Evolutionary conservation across 805 yeast species (phyloP).

Genomic region (Metschnikowia cerradonensis): DNA sequence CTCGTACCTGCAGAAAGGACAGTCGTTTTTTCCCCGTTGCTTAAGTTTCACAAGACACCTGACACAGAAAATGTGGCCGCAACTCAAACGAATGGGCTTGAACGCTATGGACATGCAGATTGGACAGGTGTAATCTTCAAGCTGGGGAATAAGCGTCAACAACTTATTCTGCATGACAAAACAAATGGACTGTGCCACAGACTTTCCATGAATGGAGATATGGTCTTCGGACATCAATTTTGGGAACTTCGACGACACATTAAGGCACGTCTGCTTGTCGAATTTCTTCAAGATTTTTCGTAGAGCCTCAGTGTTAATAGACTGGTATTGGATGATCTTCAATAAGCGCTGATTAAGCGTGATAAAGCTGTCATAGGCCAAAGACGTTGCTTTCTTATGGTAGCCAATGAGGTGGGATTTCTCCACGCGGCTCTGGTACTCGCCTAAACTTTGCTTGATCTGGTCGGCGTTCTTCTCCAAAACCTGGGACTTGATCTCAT

Average conservation of each 20-base stretch:
- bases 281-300: slow-evolving; percentile 69
- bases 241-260: slow-evolving; percentile 46
- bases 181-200: slow-evolving; percentile 53
- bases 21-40: slow-evolving; percentile 51
- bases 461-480: slow-evolving; percentile 45
- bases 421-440: slow-evolving; percentile 39
- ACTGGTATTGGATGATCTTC: slow-evolving; percentile 55
- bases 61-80: slow-evolving; percentile 70
- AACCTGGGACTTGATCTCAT: slow-evolving; percentile 38
- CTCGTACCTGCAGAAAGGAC: slow-evolving; percentile 63
- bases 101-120: slow-evolving; percentile 67
- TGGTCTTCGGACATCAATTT: slow-evolving; percentile 39
- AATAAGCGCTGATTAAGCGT: slow-evolving; percentile 51
- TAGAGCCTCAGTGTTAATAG: slow-evolving; percentile 60
- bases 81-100: slow-evolving; percentile 62
- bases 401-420: slow-evolving; percentile 39
- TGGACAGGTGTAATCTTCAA: slow-evolving; percentile 74
- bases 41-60: slow-evolving; percentile 68
- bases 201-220: slow-evolving; percentile 41
- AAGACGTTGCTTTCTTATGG: slow-evolving; percentile 42
- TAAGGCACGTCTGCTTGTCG: slow-evolving; percentile 64
- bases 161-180: slow-evolving; percentile 51
- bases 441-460: slow-evolving; percentile 40
- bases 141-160: slow-evolving; percentile 59
- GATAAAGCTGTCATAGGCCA: slow-evolving; percentile 48